phyloP scores from a whole-genome alignment of 768 basidiomycete genomes.

The Rhodotorula diobovata region DNA sequence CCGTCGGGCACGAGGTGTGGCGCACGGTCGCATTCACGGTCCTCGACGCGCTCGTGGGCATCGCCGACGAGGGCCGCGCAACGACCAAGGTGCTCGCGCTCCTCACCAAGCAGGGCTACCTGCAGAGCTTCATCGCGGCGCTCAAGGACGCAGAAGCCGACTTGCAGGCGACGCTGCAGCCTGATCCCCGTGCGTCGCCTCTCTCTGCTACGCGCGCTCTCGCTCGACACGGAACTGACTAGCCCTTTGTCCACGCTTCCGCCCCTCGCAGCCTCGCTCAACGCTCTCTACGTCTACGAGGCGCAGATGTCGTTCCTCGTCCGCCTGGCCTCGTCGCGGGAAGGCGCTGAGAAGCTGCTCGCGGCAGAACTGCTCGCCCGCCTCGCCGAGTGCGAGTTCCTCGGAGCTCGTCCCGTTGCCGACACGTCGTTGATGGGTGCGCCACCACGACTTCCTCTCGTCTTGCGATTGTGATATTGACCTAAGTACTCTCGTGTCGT shows the following conservation, averaged over 20 bases:
- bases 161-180: conserved; percentile 70
- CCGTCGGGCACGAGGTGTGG: conserved; percentile 94
- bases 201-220: not conserved
- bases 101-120: conserved; percentile 67
- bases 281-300: conserved; percentile 88
- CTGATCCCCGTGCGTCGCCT: conserved; percentile 71
- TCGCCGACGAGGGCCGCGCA: conserved; percentile 51
- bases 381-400: conserved; percentile 76
- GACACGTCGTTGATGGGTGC: conserved; percentile 76
- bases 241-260: not conserved
- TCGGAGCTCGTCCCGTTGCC: conserved; percentile 76
- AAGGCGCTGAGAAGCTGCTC: conserved; percentile 77
- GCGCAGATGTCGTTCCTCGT: conserved; percentile 86
- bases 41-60: conserved; percentile 70
- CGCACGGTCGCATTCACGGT: conserved; percentile 90
- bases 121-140: conserved; percentile 74
- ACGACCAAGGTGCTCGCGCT: conserved; percentile 64
- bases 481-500: no score
- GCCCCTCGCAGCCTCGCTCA: conserved; percentile 73
- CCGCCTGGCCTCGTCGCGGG: conserved; percentile 72
- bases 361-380: conserved; percentile 70
- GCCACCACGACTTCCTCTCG: not conserved
- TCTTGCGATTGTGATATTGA: not conserved
- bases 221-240: not conserved
- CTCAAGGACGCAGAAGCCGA: conserved; percentile 75